Evolutionary conservation across 1,284 basidiomycete species (phyloP).

Genomic region (Trichosporon asahii): DNA sequence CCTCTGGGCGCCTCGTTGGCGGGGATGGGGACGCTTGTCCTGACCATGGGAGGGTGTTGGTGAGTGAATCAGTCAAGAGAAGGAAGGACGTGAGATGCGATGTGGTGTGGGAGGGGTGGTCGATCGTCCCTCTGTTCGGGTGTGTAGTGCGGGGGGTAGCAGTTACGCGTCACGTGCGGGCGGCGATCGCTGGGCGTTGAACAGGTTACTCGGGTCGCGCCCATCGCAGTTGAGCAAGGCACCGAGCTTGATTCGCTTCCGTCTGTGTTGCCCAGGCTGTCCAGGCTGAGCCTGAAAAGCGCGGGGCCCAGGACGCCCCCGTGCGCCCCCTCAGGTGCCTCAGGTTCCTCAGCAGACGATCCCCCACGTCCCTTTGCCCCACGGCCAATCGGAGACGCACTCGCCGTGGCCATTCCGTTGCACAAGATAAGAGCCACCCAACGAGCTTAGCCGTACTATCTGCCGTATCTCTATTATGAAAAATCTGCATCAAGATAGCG

Average conservation of each 20-base stretch:
- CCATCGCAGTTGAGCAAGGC: too few relatives aligned
- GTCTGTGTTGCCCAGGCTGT: too few relatives aligned
- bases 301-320: background rate
- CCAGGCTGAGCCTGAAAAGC: background rate
- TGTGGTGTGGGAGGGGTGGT: background rate
- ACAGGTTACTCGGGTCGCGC: background rate
- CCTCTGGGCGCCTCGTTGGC: background rate
- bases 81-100: background rate
- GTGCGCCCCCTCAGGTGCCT: too few relatives aligned
- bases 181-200: background rate
- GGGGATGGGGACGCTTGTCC: constrained; percentile 22
- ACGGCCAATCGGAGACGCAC: background rate
- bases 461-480: background rate
- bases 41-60: constrained; percentile 7
- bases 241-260: constrained; percentile 5
- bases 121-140: background rate
- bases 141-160: background rate
- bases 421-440: too few relatives aligned
- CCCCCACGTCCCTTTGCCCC: background rate
- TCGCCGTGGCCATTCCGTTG: background rate
- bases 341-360: background rate
- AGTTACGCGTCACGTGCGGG: background rate
- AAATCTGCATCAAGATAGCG: too few relatives aligned
- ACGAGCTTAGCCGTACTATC: background rate
- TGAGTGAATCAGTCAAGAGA: background rate